Base-by-base conservation (phyloP, 179 eudicot genomes). In the Spergularia azorica region DNA sequence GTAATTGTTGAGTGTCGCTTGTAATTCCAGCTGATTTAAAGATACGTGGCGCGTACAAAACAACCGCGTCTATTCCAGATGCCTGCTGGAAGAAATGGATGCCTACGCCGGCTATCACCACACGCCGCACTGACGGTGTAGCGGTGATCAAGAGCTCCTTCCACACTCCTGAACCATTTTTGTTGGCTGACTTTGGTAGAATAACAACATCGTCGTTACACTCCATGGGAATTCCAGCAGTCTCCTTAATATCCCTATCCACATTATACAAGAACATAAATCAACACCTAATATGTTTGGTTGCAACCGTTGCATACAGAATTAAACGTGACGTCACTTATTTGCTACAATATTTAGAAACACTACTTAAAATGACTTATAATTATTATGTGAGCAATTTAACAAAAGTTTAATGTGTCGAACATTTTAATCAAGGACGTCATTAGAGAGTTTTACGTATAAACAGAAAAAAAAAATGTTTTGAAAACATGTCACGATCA, bases 1-100 rank as follows among this genome's bases (percentile, higher is more conserved):
- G 82, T 17, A 87, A 52, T 61, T 81, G 71, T 0, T 79, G 11
- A 5, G 13, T 63, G 54, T 81, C 88, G 26, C 63, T 74, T 1
- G 78, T 77, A 10, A 87, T 81, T 8, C 90, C 90, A 0, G 87
- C 90, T 69, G 77, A 81, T 6, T 61, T 61, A 63, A 87, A 87
- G 48, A 87, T 87, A 1, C 79, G 67, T 10, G 90, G 90, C 17
- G 88, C 78, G 76, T 87, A 87, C 32, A 87, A 61, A 7, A 87
- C 90, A 7, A 85, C 90, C 5, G 90, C 88, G 70, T 87, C 90
- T 20, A 87, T 87, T 5, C 90, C 90, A 4, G 87, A 80, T 0
- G 88, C 75, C n/a, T 87, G 90, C 32, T 87, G 88, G 84, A 87
- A 87, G 70, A 87, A 87, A 56, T 87, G 90, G 48, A 87, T 87